These are phyloP conservation scores for Aegilops tauschii DNA, from an alignment of 176 grass and related monocot species.

Conservation along the genomic window DNA sequence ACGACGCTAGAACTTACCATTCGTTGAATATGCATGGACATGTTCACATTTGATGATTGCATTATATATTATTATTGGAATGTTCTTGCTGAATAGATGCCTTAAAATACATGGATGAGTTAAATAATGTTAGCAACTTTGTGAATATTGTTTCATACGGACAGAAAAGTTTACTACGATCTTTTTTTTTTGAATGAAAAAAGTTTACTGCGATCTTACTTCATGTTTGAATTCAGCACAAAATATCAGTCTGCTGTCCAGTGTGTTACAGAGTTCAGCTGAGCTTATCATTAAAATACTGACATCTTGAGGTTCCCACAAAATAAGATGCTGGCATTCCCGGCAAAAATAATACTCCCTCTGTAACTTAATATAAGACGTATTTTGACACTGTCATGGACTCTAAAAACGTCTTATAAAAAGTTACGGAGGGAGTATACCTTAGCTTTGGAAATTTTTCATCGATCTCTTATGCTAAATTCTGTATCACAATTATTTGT, in stretches of 20 bases:
- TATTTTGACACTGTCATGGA: too few species aligned
- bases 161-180: background rate
- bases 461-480: slow-evolving; percentile 9
- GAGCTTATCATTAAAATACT: background rate
- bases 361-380: too few species aligned
- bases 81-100: background rate
- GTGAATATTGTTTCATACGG: background rate
- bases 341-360: background rate
- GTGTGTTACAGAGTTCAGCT: background rate
- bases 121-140: background rate
- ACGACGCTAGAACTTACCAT: background rate
- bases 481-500: slow-evolving; percentile 18
- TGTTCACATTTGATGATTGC: background rate
- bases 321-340: background rate
- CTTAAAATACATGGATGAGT: background rate
- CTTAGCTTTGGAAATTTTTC: background rate
- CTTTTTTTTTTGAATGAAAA: background rate
- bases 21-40: background rate
- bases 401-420: too few species aligned
- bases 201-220: background rate
- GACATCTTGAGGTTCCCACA: background rate
- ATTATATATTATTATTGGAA: background rate
- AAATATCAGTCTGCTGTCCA: background rate
- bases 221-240: background rate
- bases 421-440: background rate